Evolutionary conservation across 345 rosid species (phyloP).

Genomic region (Schrenkiella parvula): DNA sequence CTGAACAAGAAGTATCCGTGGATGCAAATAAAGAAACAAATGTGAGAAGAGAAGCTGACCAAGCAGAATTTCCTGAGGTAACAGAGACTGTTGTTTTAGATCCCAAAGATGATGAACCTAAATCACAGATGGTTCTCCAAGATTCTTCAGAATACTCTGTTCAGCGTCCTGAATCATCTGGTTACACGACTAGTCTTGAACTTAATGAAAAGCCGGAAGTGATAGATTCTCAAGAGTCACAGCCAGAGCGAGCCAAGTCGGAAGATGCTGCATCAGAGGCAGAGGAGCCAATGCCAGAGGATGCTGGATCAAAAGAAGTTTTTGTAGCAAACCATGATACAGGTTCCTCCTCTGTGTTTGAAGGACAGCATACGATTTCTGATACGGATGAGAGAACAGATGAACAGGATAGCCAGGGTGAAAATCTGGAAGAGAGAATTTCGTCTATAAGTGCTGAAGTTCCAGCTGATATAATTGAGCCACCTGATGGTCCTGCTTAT

Average conservation of each 20-base stretch:
- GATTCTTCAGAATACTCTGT: slow-evolving; percentile 37
- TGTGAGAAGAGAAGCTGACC: slow-evolving; percentile 32
- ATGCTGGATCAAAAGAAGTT: slow-evolving; percentile 36
- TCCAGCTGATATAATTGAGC: slow-evolving; percentile 34
- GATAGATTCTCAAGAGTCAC: slow-evolving; percentile 36
- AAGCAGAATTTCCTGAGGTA: slow-evolving; percentile 31
- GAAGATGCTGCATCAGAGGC: slow-evolving; percentile 39
- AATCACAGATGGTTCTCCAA: slow-evolving; percentile 33
- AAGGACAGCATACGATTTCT: slow-evolving; percentile 34
- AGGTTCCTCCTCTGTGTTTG: slow-evolving; percentile 24
- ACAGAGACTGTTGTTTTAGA: slow-evolving; percentile 36
- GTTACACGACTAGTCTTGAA: slow-evolving; percentile 32
- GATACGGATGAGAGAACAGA: slow-evolving; percentile 35
- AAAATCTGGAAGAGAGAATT: slow-evolving; percentile 36
- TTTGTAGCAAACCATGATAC: slow-evolving; percentile 28
- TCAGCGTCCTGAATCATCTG: slow-evolving; percentile 35
- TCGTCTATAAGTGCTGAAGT: slow-evolving; percentile 39
- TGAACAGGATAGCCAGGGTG: slow-evolving; percentile 35
- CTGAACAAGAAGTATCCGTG: slow-evolving; percentile 31
- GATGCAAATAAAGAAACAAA: slow-evolving; percentile 38
- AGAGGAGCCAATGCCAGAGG: slow-evolving; percentile 41
- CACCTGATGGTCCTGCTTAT: slow-evolving; percentile 36
- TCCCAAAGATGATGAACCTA: slow-evolving; percentile 40
- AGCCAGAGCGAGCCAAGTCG: slow-evolving; percentile 36
- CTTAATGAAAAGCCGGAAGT: slow-evolving; percentile 37